Evolutionary conservation across 768 basidiomycete genomes (phyloP).

Genomic region (Leccinum uliginosum): DNA sequence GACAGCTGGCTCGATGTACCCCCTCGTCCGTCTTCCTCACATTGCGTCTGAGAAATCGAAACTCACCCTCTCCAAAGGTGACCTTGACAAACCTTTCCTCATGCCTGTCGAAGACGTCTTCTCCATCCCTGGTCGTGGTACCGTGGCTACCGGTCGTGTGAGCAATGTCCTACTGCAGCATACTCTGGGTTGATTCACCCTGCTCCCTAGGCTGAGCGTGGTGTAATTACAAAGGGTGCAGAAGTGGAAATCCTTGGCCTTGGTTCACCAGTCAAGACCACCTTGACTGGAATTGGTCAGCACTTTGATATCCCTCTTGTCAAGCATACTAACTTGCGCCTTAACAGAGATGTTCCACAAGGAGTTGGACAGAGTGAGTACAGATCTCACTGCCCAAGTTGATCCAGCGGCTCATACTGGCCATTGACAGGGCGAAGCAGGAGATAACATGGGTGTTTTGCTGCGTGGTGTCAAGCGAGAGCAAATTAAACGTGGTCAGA

Average conservation of each 20-base stretch:
- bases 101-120: constrained; percentile 96
- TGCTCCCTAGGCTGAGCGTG: constrained; percentile 75
- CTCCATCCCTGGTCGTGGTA: constrained; percentile 97
- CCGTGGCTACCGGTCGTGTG: constrained; percentile 92
- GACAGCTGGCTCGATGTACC: constrained; percentile 96
- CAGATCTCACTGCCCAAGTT: not conserved
- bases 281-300: constrained; percentile 86
- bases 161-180: constrained; percentile 21
- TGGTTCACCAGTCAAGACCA: constrained; percentile 81
- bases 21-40: constrained; percentile 52
- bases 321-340: constrained; percentile 1
- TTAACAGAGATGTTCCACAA: constrained; percentile 97
- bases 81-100: constrained; percentile 97
- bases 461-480: constrained; percentile 97
- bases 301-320: not conserved
- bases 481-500: constrained; percentile 89
- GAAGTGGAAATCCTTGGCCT: constrained; percentile 93
- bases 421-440: constrained; percentile 75
- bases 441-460: constrained; percentile 98
- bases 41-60: not conserved
- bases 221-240: constrained; percentile 82
- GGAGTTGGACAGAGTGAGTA: constrained; percentile 84
- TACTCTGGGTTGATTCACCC: not conserved
- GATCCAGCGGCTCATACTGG: constrained; percentile 4
- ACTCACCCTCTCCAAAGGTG: constrained; percentile 48